Percentiles rank a stretch among this genome's conserved stretches.
Evolutionary conservation across 108 stramenopile genomes (phyloP).

Genomic region (Stephanodiscus triporus): DNA sequence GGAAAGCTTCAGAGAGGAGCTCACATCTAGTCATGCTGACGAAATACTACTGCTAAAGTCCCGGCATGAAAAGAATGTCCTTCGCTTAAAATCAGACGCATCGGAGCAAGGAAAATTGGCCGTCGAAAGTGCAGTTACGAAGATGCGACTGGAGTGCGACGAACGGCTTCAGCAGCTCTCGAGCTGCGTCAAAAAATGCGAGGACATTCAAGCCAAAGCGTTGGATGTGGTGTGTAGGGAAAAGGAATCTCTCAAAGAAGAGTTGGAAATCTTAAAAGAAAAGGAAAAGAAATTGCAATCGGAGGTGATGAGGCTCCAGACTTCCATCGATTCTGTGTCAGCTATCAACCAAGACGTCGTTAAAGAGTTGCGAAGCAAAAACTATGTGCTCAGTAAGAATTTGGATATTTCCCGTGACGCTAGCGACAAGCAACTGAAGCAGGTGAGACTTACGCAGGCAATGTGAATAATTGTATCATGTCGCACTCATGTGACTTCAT

Average conservation of each 20-base stretch:
- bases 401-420: not conserved
- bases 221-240: constrained; percentile 8
- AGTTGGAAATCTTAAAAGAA: constrained; percentile 14
- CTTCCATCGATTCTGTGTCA: constrained; percentile 12
- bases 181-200: constrained; percentile 6
- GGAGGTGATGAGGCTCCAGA: constrained; percentile 21
- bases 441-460: too few relatives aligned
- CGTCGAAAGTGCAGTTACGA: constrained; percentile 32
- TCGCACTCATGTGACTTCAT: not conserved
- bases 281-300: constrained; percentile 26
- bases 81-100: constrained; percentile 16
- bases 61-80: constrained; percentile 29
- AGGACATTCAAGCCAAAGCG: constrained; percentile 11
- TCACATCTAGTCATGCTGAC: constrained; percentile 20
- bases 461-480: not conserved
- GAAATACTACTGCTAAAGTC: constrained; percentile 40
- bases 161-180: constrained; percentile 21
- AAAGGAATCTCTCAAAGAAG: constrained; percentile 15
- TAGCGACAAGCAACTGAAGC: constrained; percentile 3
- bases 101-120: constrained; percentile 29
- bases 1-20: constrained; percentile 15
- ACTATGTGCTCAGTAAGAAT: constrained; percentile 5
- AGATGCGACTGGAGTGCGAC: constrained; percentile 26
- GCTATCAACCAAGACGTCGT: constrained; percentile 12
- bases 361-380: constrained; percentile 26